phyloP scores from a whole-genome alignment of 225 moss, liverwort and hornwort genomes.

The Lunularia cruciata region DNA sequence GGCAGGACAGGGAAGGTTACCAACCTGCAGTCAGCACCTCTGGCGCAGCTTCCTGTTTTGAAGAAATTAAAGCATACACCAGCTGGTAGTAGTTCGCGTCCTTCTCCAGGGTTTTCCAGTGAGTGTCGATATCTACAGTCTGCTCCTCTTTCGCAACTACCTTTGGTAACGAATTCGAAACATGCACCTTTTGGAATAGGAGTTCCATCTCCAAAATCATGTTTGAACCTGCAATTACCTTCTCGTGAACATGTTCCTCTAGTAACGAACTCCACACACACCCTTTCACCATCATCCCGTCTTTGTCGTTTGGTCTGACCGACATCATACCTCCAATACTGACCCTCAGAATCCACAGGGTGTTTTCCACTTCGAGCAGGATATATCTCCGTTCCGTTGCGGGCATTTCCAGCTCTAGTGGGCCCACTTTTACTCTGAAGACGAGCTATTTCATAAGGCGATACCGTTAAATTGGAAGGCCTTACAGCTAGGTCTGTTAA shows the following conservation, averaged over 20 bases:
- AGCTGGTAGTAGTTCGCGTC: conserved; percentile 62
- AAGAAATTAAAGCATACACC: conserved; percentile 93
- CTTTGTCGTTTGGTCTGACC: conserved; percentile 68
- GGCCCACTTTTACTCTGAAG: conserved; percentile 9
- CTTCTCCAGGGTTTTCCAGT: conserved; percentile 52
- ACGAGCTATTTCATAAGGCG: conserved; percentile 57
- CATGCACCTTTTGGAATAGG: conserved; percentile 91
- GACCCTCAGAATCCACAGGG: conserved; percentile 54
- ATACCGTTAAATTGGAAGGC: conserved; percentile 67
- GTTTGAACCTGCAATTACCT: conserved; percentile 79
- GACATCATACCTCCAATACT: conserved; percentile 94
- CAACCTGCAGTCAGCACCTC: conserved; percentile 90
- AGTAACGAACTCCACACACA: conserved; percentile 92
- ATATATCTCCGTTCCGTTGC: conserved; percentile 44
- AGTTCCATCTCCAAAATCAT: conserved; percentile 80
- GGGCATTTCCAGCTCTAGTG: conserved; percentile 10
- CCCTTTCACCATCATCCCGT: conserved; percentile 66
- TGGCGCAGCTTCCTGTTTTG: conserved; percentile 80
- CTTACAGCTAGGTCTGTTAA: conserved; percentile 55
- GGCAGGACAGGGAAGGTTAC: background rate
- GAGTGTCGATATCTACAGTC: conserved; percentile 90
- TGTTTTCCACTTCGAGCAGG: conserved; percentile 39
- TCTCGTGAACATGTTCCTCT: conserved; percentile 91
- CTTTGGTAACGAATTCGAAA: conserved; percentile 88
- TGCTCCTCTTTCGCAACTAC: conserved; percentile 83